Conservation (phyloP, 2,329 filamentous ascomycete genomes). For the Pseudogymnoascus sp. region DNA sequence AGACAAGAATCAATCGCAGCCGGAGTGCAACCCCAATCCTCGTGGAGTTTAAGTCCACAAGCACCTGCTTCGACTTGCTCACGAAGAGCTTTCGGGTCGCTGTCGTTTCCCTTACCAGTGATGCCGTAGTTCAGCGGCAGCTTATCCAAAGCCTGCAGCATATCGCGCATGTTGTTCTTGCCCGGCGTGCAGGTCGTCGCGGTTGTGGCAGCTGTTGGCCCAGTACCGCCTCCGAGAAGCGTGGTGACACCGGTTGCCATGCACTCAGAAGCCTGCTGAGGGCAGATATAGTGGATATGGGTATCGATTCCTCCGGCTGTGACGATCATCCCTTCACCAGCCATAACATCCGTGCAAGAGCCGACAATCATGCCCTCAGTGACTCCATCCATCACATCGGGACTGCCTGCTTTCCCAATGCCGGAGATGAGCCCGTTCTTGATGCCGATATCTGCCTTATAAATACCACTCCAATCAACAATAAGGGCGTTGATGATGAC, state of each 20-base stretch:
- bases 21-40: constrained; percentile 91
- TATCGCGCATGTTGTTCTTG: constrained; percentile 71
- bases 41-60: constrained; percentile 86
- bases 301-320: constrained; percentile 85
- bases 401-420: constrained; percentile 92
- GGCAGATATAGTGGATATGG: constrained; percentile 92
- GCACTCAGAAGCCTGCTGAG: constrained; percentile 79
- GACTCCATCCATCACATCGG: constrained; percentile 93
- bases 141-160: constrained; percentile 78
- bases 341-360: constrained; percentile 83
- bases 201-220: constrained; percentile 83
- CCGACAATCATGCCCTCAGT: constrained; percentile 71
- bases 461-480: constrained; percentile 85
- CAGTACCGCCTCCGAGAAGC: constrained; percentile 82
- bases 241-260: constrained; percentile 83
- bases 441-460: constrained; percentile 93
- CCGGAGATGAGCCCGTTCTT: constrained; percentile 79
- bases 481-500: constrained; percentile 86
- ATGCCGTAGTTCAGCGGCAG: constrained; percentile 84
- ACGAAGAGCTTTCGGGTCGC: constrained; percentile 57
- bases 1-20: constrained; percentile 86
- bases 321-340: constrained; percentile 81
- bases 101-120: constrained; percentile 90
- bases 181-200: constrained; percentile 92
- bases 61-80: constrained; percentile 79